Evolutionary conservation across 1,139 yeast species (phyloP).

Genomic region (Protomyces inouyei): DNA sequence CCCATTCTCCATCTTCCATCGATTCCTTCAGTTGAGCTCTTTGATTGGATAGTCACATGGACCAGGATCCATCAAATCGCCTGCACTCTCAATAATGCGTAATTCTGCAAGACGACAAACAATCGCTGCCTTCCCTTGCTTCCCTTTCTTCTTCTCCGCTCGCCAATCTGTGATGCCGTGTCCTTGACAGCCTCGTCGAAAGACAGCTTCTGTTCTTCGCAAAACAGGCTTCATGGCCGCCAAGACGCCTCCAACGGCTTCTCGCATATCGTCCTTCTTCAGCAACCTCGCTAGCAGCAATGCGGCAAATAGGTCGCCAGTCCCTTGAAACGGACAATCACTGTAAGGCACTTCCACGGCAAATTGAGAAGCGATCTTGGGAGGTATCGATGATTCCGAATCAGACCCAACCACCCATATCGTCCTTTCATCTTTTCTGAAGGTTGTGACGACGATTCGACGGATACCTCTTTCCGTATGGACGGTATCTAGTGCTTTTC

Average conservation of each 20-base stretch:
- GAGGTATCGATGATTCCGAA: background rate
- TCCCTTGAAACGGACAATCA: constrained; percentile 79
- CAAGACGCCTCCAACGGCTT: constrained; percentile 7
- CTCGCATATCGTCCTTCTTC: background rate
- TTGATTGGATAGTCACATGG: background rate
- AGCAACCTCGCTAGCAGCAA: constrained; percentile 21
- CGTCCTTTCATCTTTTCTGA: constrained; percentile 38
- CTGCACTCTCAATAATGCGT: constrained; percentile 22
- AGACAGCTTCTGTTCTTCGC: constrained; percentile 3
- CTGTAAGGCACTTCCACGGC: constrained; percentile 53
- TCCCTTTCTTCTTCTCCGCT: background rate
- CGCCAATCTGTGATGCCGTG: background rate
- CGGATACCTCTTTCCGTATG: constrained; percentile 52
- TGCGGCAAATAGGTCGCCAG: constrained; percentile 88
- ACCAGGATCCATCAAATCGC: constrained; percentile 2
- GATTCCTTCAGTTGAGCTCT: too few species aligned
- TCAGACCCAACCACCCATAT: constrained; percentile 11
- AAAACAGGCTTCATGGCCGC: constrained; percentile 9
- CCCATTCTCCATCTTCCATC: background rate
- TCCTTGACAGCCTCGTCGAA: background rate
- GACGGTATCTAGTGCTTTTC: constrained; percentile 47
- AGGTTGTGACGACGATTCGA: constrained; percentile 66
- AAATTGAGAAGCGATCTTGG: constrained; percentile 31
- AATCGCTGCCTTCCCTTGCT: constrained; percentile 7
- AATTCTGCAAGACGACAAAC: constrained; percentile 25